Base-by-base conservation (phyloP, 2,329 filamentous ascomycete species). In the Myriosclerotinia duriaeana region DNA sequence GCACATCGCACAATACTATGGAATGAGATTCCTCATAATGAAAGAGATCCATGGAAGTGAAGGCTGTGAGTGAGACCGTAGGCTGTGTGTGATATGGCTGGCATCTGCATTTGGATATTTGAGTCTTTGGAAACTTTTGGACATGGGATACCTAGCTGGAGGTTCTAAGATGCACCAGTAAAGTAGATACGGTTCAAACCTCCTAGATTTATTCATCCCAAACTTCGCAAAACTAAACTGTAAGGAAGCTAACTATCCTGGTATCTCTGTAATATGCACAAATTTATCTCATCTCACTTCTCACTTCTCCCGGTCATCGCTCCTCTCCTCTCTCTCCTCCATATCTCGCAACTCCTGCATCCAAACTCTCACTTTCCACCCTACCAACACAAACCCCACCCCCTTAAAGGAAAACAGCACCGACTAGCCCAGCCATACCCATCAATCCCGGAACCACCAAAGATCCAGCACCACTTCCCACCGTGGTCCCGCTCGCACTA, bases 361-460 rank as follows among this genome's bases (percentile, higher is more conserved):
- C 17, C 6, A 17, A n/a, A 17, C 6, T 9, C 7, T 11, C 0
- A 2, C 12, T 26, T 2, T 8, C n/a, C 20, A 11, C 12, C 12
- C 12, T 3, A 34, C 7, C 20, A 34, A 9, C 15, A 60, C n/a
- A 38, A 14, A 22, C 20, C 7, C 1, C 5, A 20, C 6, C 36
- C 7, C 14, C 11, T 26, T 61, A 53, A 2, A 61, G 30, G 26
- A 61, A 36, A 46, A 61, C 48, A 20, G 44, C 54, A 53, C 44
- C 54, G 20, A 60, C 26, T 0, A 59, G n/a, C n/a, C 48, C 62
- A 9, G 53, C 38, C 15, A 46, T 11, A 7, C 26, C 64, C 38
- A 65, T 22, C 8, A 65, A 60, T 44, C 54, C 64, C 7, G 64
- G 64, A 61, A 61, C 20, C 17, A 36, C 20, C 48, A 65, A 46